Base-by-base conservation (phyloP, 208 protist species). In the Strigomonas galati region DNA sequence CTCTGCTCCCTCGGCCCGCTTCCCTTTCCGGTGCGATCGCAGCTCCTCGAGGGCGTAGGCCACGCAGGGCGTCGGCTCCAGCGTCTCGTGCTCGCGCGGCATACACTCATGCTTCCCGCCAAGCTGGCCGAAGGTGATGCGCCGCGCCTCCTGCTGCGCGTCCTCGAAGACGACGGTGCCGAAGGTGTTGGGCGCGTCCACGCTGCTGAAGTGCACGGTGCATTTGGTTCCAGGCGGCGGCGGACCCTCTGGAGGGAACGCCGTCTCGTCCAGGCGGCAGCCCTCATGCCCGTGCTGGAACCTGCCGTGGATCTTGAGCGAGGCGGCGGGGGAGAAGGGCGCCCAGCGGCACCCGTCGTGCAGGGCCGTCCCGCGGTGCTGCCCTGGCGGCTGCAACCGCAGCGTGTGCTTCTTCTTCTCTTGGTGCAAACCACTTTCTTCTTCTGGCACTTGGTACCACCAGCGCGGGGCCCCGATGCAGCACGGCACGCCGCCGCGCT, bases 401-500 rank as follows among this genome's bases (percentile, higher is more conserved):
- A 26, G 51, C 51, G 21, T 28, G n/a, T 55, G 27, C 51, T 28
- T 6, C 24, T 28, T 10, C 28, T 3, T 7, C 62, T 17, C 26
- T 23, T 3, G 10, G 32, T 12, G 32, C 6, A 37, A 9, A 57
- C 7, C 59, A 52, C 19, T 21, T 2, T 12, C 58, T 9, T 30
- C 32, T 17, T 37, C 1, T 15, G 53, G 54, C 28, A 58, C 62
- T 62, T 92, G 76, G 55, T 89, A 93, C 90, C 90, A 95, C 90
- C 90, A 95, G 62, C 74, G 79, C 44, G 90, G 90, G 30, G 76
- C 44, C 6, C 90, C 90, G 0, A 95, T 74, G 70, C 90, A 95
- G 62, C 87, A 93, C 7, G 24, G 84, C 74, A 61, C 58, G 37
- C 82, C 84, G 14, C 85, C 85, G 10, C 79, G 67, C 12, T 76